Evolutionary conservation across 1,284 basidiomycete genomes (phyloP), one percentile per base, ranked within the genome.

Genomic region (Trichosporon sp.): DNA sequence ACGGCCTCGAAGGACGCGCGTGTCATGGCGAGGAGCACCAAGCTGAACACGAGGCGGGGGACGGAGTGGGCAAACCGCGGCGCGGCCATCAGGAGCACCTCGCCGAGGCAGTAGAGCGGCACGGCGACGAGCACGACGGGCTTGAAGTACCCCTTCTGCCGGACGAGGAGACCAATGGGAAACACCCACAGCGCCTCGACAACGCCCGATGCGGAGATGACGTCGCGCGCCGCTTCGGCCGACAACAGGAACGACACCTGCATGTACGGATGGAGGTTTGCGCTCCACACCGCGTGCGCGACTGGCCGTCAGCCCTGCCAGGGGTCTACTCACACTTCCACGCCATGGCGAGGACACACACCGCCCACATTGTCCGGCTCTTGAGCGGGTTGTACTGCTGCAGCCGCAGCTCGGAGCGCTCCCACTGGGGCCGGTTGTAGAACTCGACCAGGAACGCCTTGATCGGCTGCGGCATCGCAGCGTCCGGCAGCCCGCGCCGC

Each of bases 11-110:
- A 81, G 47, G 81, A 73, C 9, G 80, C 78, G 8, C 83, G 83
- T 3, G 76, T 83, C 60, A 84, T 60, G n/a, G 82, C 82, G 63
- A 84, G 77, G 65, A 84, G 73, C 68, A 85, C 75, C 71, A 84
- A 81, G 42, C 75, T 78, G 58, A 84, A 77, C 34, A 79, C 75
- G 9, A 76, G 72, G 53, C 74, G 76, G 2, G 74, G 74, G 42
- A 72, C 65, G 1, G 65, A 63, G 12, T 76, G 71, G n/a, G 72
- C 73, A 3, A 77, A 79, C 44, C 77, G 76, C 35, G 84, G 78
- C 77, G 78, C 84, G 63, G 77, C 74, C 66, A 84, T 81, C 71
- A 85, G 75, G 11, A 85, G 73, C 4, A 83, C 84, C 64, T 78
- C 78, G 8, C 82, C 82, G 32, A 85, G 69, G 44, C 79, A 73